Conservation (phyloP, 2,329 filamentous ascomycete genomes). For the Dactylella cylindrospora region DNA sequence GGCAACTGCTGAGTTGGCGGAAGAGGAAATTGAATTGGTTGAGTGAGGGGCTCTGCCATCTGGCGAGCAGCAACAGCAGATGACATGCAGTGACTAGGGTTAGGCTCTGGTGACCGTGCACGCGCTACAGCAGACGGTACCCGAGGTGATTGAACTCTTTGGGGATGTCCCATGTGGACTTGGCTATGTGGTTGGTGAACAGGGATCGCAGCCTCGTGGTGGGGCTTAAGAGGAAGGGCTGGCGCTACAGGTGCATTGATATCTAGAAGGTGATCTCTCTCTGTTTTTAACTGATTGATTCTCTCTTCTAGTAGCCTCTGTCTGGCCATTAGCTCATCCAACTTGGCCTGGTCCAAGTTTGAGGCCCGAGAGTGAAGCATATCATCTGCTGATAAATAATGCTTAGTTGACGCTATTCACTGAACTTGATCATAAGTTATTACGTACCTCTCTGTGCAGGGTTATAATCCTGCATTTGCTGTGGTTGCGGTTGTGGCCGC, state of each 20-base stretch:
- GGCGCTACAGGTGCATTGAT: conserved; percentile 9
- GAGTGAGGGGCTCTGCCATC: conserved; percentile 12
- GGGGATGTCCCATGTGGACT: conserved; percentile 1
- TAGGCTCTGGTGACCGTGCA: conserved; percentile 17
- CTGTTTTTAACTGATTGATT: conserved; percentile 39
- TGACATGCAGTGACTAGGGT: conserved; percentile 20
- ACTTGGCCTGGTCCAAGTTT: conserved; percentile 34
- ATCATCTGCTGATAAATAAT: conserved; percentile 21
- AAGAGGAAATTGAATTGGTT: conserved; percentile 35
- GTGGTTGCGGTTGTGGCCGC: too few species aligned
- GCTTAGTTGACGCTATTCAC: conserved; percentile 25
- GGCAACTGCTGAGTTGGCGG: conserved; percentile 11
- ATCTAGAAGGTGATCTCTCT: conserved; percentile 39
- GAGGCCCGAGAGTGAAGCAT: conserved; percentile 39
- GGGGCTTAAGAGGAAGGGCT: conserved; percentile 18
- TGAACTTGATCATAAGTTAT: too few species aligned
- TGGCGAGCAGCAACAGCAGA: conserved; percentile 24
- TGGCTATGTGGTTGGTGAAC: conserved; percentile 1
- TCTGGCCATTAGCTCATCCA: conserved; percentile 37
- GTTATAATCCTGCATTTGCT: conserved; percentile 34
- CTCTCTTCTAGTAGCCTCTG: conserved; percentile 38
- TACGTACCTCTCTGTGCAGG: conserved; percentile 39
- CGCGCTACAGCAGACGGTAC: conserved; percentile 7
- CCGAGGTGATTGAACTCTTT: conserved; percentile 17
- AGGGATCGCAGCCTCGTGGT: conserved; percentile 16